Conservation (phyloP, 257 asterid genomes). For the Salvia splendens region DNA sequence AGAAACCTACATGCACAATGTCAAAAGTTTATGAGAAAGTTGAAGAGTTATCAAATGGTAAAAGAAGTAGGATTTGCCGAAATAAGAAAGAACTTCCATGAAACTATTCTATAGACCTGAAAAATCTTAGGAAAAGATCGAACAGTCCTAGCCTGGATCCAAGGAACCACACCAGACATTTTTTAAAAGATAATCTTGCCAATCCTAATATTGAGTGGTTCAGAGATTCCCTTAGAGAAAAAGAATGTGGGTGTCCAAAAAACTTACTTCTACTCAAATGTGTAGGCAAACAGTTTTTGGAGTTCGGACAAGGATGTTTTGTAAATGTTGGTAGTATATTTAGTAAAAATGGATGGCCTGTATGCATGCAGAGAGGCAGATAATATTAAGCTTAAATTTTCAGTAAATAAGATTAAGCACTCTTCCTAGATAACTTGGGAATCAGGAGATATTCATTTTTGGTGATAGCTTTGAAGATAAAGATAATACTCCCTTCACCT, state of each 20-base stretch:
- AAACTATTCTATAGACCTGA: conserved; percentile 1
- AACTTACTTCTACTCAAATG: neutral
- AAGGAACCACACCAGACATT: neutral
- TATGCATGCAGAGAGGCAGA: neutral
- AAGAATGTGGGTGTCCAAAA: neutral
- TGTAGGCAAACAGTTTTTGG: conserved; percentile 2
- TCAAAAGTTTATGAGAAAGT: conserved; percentile 23
- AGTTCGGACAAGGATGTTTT: neutral
- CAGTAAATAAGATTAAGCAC: conserved; percentile 8
- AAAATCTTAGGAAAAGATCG: conserved; percentile 5
- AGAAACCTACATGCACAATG: conserved; percentile 60
- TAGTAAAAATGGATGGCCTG: neutral
- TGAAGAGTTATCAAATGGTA: conserved; percentile 27
- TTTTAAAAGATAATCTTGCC: neutral
- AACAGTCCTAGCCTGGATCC: neutral
- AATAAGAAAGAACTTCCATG: conserved; percentile 8
- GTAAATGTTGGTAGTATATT: too few species aligned
- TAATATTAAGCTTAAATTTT: neutral
- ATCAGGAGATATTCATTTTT: neutral
- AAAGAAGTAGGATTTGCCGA: conserved; percentile 17
- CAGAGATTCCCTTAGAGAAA: neutral
- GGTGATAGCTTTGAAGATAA: too few species aligned
- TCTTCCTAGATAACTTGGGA: conserved; percentile 9
- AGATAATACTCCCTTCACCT: too few species aligned
- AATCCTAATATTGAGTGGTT: neutral